Evolutionary conservation across 352 stramenopile species (phyloP).

Genomic region (Plasmopara halstedii): DNA sequence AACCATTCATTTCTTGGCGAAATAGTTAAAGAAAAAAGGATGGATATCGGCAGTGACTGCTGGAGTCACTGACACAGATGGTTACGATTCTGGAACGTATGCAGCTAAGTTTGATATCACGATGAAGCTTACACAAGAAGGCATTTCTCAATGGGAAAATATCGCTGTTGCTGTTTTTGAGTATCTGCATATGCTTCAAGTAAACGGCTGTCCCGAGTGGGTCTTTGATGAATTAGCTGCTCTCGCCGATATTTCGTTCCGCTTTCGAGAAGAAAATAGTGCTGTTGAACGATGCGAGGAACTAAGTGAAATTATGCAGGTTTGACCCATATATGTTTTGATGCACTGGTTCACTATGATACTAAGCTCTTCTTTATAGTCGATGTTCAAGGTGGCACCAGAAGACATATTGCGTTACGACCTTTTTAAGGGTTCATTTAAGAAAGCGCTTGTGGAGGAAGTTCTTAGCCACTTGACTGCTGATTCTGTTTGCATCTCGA

Average conservation of each 20-base stretch:
- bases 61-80: conserved; percentile 62
- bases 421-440: conserved; percentile 46
- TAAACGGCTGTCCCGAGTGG: conserved; percentile 48
- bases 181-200: conserved; percentile 51
- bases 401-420: conserved; percentile 60
- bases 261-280: conserved; percentile 66
- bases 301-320: conserved; percentile 68
- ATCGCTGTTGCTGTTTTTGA: conserved; percentile 59
- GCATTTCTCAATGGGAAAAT: conserved; percentile 51
- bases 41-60: conserved; percentile 75
- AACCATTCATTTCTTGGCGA: conserved; percentile 4
- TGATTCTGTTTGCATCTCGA: conserved; percentile 40
- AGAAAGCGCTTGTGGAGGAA: conserved; percentile 31
- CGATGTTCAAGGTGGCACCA: conserved; percentile 45
- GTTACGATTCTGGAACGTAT: conserved; percentile 62
- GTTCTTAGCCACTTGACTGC: conserved; percentile 39
- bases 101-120: conserved; percentile 61
- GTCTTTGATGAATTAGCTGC: conserved; percentile 68
- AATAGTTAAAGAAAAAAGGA: conserved; percentile 61
- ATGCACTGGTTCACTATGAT: neutral
- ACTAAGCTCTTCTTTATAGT: conserved; percentile 12
- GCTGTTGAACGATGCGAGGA: conserved; percentile 64
- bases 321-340: conserved; percentile 2
- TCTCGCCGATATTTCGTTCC: conserved; percentile 61
- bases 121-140: conserved; percentile 62